phyloP scores from a whole-genome alignment of 306 rosid genomes.

The Glycine tomentella region DNA sequence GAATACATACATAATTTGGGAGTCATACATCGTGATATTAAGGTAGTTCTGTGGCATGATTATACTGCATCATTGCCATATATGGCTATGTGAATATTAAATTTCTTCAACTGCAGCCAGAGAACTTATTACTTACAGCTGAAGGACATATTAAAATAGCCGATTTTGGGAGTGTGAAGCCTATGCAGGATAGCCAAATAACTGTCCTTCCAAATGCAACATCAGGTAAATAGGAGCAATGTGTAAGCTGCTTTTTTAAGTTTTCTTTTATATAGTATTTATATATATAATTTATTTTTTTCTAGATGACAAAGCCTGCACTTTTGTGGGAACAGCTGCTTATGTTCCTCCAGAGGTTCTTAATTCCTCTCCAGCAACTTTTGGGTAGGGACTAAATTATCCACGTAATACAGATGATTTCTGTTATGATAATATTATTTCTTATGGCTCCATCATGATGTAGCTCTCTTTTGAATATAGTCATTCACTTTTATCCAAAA shows the following conservation, averaged over 20 bases:
- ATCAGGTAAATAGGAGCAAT: constrained; percentile 66
- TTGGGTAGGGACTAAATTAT: constrained; percentile 67
- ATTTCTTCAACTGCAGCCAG: constrained; percentile 78
- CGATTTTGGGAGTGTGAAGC: constrained; percentile 99
- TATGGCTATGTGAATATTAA: constrained; percentile 46
- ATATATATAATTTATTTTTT: not conserved
- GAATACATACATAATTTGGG: constrained; percentile 96
- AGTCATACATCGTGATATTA: constrained; percentile 96
- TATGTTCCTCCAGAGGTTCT: constrained; percentile 99
- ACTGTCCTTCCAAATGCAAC: constrained; percentile 99
- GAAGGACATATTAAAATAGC: constrained; percentile 97
- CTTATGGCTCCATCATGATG: not conserved
- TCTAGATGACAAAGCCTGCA: constrained; percentile 97
- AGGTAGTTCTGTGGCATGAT: constrained; percentile 64
- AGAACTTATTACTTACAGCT: constrained; percentile 87
- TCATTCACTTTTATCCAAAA: constrained; percentile 9
- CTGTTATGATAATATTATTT: constrained; percentile 38
- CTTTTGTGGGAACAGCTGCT: constrained; percentile 99
- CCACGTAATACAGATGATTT: constrained; percentile 10
- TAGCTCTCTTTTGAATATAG: not conserved
- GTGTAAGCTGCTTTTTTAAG: constrained; percentile 21
- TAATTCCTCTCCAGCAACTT: constrained; percentile 99
- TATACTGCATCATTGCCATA: constrained; percentile 43
- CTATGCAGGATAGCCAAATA: constrained; percentile 91
- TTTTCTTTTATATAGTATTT: constrained; percentile 40